Percentiles rank a stretch among this genome's conserved stretches.
phyloP scores from a whole-genome alignment of 2,329 filamentous ascomycete species.

The Aspergillus sp. region DNA sequence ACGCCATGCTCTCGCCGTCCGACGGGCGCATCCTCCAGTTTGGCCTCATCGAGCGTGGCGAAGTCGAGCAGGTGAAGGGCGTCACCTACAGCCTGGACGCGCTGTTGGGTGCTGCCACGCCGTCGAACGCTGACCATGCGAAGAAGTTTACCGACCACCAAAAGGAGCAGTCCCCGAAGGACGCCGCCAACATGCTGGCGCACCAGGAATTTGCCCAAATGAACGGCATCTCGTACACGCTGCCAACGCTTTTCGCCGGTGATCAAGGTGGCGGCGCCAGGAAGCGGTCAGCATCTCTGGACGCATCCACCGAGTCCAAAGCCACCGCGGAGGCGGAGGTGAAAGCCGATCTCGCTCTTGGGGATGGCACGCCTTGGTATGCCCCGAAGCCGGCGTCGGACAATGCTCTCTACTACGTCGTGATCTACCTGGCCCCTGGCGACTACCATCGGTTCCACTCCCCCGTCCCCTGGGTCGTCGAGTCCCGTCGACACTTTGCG shows the following conservation, averaged over 20 bases:
- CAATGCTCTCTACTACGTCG: constrained; percentile 81
- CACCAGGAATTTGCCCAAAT: constrained; percentile 92
- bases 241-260: constrained; percentile 84
- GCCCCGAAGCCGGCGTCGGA: constrained; percentile 61
- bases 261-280: constrained; percentile 42
- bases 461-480: constrained; percentile 91
- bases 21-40: constrained; percentile 92
- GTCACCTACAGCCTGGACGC: constrained; percentile 97
- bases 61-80: constrained; percentile 98
- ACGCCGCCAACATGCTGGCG: constrained; percentile 66
- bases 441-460: constrained; percentile 99
- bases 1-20: constrained; percentile 80
- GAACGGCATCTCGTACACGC: constrained; percentile 93
- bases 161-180: constrained; percentile 37
- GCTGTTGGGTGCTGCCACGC: constrained; percentile 68
- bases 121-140: constrained; percentile 38
- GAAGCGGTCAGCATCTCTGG: constrained; percentile 57
- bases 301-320: constrained; percentile 70
- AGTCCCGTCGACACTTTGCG: constrained; percentile 92
- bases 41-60: constrained; percentile 84
- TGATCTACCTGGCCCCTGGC: constrained; percentile 93
- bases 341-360: constrained; percentile 74
- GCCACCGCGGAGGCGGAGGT: constrained; percentile 79
- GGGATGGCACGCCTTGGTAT: constrained; percentile 66
- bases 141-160: constrained; percentile 35